phyloP scores from a whole-genome alignment of 192 early-diverging fungal species.

The Coemansia sp. region DNA sequence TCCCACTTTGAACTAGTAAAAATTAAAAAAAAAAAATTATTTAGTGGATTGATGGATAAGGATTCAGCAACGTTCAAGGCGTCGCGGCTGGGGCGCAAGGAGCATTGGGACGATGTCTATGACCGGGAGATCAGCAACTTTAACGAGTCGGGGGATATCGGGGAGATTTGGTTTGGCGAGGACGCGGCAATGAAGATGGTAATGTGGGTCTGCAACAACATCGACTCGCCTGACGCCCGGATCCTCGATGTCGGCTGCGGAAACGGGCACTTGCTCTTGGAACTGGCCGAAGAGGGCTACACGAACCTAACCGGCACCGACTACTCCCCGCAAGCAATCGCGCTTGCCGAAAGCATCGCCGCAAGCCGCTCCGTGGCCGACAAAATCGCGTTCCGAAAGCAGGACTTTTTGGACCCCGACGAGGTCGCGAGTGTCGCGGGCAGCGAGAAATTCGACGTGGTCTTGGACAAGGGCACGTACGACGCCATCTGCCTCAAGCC shows the following conservation, averaged over 20 bases:
- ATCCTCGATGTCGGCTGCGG: slow-evolving; percentile 89
- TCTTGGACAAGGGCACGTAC: slow-evolving; percentile 92
- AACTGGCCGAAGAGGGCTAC: slow-evolving; percentile 67
- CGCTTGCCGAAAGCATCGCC: slow-evolving; percentile 67
- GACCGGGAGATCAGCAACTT: slow-evolving; percentile 78
- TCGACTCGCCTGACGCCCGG: slow-evolving; percentile 19
- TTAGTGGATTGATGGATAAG: too few species aligned
- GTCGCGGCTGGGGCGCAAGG: slow-evolving; percentile 44
- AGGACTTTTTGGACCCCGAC: slow-evolving; percentile 59
- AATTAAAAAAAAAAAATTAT: too few species aligned
- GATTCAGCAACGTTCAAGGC: slow-evolving; percentile 29
- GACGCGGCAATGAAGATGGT: slow-evolving; percentile 82
- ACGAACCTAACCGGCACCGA: slow-evolving; percentile 78
- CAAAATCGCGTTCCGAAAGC: slow-evolving; percentile 55
- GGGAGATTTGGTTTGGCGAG: slow-evolving; percentile 93
- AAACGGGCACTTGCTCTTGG: slow-evolving; percentile 86
- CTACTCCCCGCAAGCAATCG: slow-evolving; percentile 76
- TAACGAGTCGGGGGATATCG: slow-evolving; percentile 79
- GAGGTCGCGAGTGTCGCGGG: slow-evolving; percentile 44
- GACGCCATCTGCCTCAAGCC: slow-evolving; percentile 84
- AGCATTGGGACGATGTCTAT: slow-evolving; percentile 82
- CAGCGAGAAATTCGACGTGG: slow-evolving; percentile 50
- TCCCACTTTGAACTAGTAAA: too few species aligned
- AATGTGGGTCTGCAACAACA: slow-evolving; percentile 67
- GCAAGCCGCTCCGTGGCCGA: slow-evolving; percentile 33